Evolutionary conservation across 2,329 filamentous ascomycete species (phyloP).

Genomic region (Aspergillus spinulosporus): DNA sequence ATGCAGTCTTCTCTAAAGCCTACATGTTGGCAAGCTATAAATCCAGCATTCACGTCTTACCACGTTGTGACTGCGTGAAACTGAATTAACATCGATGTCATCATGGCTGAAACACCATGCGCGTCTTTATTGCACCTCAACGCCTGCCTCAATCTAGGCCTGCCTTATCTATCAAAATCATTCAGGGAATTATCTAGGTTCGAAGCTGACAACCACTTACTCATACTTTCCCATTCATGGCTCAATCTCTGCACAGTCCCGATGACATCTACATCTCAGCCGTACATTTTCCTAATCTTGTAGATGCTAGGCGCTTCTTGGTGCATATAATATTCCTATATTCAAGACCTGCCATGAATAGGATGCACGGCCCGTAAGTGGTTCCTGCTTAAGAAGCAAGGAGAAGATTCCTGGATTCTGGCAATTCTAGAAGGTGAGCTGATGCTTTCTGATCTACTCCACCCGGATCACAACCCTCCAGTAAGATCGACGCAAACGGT

Average conservation of each 20-base stretch:
- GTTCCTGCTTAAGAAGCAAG: no score
- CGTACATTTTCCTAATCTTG: neutral
- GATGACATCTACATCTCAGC: neutral
- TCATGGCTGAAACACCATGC: neutral
- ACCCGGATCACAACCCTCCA: no score
- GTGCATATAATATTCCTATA: no score
- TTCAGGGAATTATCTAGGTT: neutral
- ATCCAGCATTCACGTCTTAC: neutral
- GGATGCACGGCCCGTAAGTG: no score
- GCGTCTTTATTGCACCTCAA: neutral
- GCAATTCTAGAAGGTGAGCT: no score
- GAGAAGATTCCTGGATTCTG: no score
- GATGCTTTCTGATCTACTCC: no score
- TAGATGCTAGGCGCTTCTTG: no score
- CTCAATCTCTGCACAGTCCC: neutral
- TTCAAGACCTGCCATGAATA: no score
- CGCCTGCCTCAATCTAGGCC: neutral
- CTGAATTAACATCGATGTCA: neutral
- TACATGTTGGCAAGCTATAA: neutral
- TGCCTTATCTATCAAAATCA: neutral
- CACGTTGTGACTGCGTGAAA: neutral
- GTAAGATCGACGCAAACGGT: no score
- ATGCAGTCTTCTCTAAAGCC: neutral
- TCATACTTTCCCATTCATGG: neutral
- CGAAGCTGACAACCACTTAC: neutral